These are phyloP conservation scores for Russula olivacea DNA, from an alignment of 768 basidiomycete species.

Conservation along the genomic window DNA sequence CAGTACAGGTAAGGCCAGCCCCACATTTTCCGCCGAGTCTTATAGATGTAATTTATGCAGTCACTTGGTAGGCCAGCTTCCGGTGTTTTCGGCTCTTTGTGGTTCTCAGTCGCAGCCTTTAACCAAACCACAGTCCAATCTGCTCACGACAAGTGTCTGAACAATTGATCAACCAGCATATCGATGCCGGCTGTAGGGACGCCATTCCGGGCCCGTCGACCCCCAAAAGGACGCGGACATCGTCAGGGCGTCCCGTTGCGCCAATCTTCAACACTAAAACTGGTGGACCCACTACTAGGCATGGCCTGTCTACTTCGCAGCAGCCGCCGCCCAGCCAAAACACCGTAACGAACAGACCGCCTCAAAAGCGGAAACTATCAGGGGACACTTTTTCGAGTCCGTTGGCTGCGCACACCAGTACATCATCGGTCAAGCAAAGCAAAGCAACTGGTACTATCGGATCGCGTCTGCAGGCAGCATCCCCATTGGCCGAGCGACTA, in stretches of 20 bases:
- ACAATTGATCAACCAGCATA: conserved; percentile 17
- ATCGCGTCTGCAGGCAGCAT: conserved; percentile 32
- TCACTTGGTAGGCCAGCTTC: conserved; percentile 15
- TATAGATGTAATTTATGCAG: not conserved
- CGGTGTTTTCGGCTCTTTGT: not conserved
- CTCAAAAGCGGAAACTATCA: conserved; percentile 4
- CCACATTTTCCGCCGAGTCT: not conserved
- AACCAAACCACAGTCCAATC: conserved; percentile 11
- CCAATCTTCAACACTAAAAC: conserved; percentile 7
- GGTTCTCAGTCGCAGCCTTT: not conserved
- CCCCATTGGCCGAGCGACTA: conserved; percentile 68
- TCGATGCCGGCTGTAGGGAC: conserved; percentile 20
- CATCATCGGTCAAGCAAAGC: conserved; percentile 4
- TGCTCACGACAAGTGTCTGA: conserved; percentile 17
- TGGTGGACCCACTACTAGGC: not conserved
- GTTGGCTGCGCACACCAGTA: not conserved
- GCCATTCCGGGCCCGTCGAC: conserved; percentile 10
- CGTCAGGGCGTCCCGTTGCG: conserved; percentile 10
- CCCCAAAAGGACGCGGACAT: not conserved
- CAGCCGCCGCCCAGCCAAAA: not conserved
- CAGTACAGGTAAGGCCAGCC: conserved; percentile 3
- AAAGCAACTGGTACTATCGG: conserved; percentile 4
- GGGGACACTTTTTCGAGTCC: not conserved
- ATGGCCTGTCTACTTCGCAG: not conserved
- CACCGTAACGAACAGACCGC: not conserved